A percentile compares a stretch with the other conserved stretches of the same genome.
phyloP scores from a whole-genome alignment of 495 filamentous ascomycete species.

The Xylaria palmicola region DNA sequence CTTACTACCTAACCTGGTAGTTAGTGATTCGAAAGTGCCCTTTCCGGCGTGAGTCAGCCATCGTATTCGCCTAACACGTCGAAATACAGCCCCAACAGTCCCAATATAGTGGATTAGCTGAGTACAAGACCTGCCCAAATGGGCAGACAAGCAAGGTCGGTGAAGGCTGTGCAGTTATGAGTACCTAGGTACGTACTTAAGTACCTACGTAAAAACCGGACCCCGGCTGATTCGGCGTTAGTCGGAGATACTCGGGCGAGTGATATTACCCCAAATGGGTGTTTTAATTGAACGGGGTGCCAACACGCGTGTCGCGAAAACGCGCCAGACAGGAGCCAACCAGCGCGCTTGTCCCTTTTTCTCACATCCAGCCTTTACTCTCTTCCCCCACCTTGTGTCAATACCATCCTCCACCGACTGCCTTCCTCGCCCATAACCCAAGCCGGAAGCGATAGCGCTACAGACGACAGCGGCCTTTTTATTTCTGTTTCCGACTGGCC shows the following conservation, averaged over 20 bases:
- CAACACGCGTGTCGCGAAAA: conserved; percentile 23
- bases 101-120: too few species aligned
- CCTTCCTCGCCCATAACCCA: neutral
- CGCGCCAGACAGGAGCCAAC: conserved; percentile 16
- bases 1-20: too few species aligned
- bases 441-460: neutral
- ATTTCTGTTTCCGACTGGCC: too few species aligned
- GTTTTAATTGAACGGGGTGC: conserved; percentile 19
- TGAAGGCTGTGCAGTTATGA: too few species aligned
- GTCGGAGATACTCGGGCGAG: conserved; percentile 25
- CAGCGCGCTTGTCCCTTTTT: conserved; percentile 6
- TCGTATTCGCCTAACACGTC: too few species aligned
- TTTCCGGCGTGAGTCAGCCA: conserved; percentile 11
- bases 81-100: too few species aligned
- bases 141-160: neutral
- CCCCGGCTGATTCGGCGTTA: neutral
- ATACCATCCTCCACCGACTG: neutral
- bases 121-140: too few species aligned
- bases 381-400: neutral
- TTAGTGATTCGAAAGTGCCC: neutral
- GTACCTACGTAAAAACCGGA: neutral
- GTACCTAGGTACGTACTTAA: neutral
- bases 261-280: conserved; percentile 8
- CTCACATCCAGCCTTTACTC: neutral
- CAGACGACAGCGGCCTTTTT: too few species aligned